Percentiles rank a stretch among this genome's conserved stretches.
phyloP scores from a whole-genome alignment of 208 protist species.

The Crithidia mellificae region DNA sequence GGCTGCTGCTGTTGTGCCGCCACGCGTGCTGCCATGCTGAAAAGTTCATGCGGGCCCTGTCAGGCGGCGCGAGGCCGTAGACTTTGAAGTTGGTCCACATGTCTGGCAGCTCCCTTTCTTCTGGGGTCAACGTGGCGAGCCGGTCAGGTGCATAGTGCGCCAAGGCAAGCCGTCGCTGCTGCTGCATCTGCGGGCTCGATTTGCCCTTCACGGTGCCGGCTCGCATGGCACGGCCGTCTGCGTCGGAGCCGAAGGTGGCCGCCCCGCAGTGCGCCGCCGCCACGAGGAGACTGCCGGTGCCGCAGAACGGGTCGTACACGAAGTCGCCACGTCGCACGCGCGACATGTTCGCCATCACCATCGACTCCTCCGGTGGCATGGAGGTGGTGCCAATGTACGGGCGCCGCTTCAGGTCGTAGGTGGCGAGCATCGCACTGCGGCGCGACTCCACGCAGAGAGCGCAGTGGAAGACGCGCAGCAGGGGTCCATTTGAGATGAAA shows the following conservation, averaged over 20 bases:
- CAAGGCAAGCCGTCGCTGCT: slow-evolving; percentile 68
- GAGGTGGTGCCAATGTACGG: slow-evolving; percentile 95
- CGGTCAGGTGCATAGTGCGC: slow-evolving; percentile 30
- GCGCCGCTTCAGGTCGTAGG: slow-evolving; percentile 83
- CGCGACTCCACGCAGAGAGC: slow-evolving; percentile 35
- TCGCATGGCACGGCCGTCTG: slow-evolving; percentile 88
- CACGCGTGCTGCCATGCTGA: slow-evolving; percentile 51
- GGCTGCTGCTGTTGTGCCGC: slow-evolving; percentile 17
- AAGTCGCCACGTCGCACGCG: slow-evolving; percentile 48
- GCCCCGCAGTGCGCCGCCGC: slow-evolving; percentile 87
- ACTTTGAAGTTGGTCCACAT: slow-evolving; percentile 91
- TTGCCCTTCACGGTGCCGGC: slow-evolving; percentile 51
- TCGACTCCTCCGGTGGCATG: slow-evolving; percentile 94
- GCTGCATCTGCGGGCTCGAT: slow-evolving; percentile 66
- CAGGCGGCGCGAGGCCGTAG: slow-evolving; percentile 69
- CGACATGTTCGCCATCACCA: slow-evolving; percentile 92
- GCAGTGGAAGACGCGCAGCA: slow-evolving; percentile 56
- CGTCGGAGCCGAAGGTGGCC: slow-evolving; percentile 86
- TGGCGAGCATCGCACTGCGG: slow-evolving; percentile 53
- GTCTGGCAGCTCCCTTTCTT: slow-evolving; percentile 49
- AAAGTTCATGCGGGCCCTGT: slow-evolving; percentile 87
- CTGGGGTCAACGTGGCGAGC: slow-evolving; percentile 36
- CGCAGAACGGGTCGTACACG: slow-evolving; percentile 94
- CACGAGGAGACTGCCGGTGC: slow-evolving; percentile 89
- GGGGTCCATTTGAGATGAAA: slow-evolving; percentile 41